phyloP scores from a whole-genome alignment of 768 basidiomycete genomes.

The Jaapia argillacea region DNA sequence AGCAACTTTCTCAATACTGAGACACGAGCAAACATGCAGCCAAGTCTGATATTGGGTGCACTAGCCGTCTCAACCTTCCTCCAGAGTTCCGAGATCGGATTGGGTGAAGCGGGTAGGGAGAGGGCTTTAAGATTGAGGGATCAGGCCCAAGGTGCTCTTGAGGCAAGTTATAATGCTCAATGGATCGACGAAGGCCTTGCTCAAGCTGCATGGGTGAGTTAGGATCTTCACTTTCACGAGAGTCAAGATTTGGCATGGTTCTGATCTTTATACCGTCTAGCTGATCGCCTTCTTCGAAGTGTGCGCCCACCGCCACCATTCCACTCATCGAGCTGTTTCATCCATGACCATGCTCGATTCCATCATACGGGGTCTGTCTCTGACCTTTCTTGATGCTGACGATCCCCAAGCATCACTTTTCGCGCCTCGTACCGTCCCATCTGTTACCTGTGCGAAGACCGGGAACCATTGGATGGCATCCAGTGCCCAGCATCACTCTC shows the following conservation, averaged over 20 bases:
- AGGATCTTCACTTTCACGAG: not conserved
- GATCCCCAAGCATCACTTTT: conserved; percentile 44
- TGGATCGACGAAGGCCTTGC: conserved; percentile 69
- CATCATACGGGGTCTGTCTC: conserved; percentile 49
- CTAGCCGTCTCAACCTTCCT: conserved; percentile 61
- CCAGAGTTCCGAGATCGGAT: conserved; percentile 54
- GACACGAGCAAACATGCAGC: conserved; percentile 49
- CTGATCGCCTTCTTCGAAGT: conserved; percentile 65
- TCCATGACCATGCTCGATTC: conserved; percentile 55
- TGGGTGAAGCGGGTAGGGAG: conserved; percentile 38
- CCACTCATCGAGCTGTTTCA: conserved; percentile 41
- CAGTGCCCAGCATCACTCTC: not conserved
- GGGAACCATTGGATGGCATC: not conserved
- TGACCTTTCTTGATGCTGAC: conserved; percentile 49
- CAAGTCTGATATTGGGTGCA: conserved; percentile 50
- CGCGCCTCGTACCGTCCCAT: conserved; percentile 38
- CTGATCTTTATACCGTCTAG: conserved; percentile 23
- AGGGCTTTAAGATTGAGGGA: conserved; percentile 54
- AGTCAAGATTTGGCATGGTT: conserved; percentile 1
- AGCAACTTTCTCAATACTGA: conserved; percentile 44
- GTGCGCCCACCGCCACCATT: conserved; percentile 56
- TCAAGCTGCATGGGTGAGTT: conserved; percentile 65
- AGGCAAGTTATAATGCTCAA: conserved; percentile 59
- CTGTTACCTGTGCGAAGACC: conserved; percentile 17
- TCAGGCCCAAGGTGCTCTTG: conserved; percentile 58